Evolutionary conservation across 75 land plant genomes (phyloP), one percentile per base, ranked within the genome.

Genomic region (Picea sitchensis): DNA sequence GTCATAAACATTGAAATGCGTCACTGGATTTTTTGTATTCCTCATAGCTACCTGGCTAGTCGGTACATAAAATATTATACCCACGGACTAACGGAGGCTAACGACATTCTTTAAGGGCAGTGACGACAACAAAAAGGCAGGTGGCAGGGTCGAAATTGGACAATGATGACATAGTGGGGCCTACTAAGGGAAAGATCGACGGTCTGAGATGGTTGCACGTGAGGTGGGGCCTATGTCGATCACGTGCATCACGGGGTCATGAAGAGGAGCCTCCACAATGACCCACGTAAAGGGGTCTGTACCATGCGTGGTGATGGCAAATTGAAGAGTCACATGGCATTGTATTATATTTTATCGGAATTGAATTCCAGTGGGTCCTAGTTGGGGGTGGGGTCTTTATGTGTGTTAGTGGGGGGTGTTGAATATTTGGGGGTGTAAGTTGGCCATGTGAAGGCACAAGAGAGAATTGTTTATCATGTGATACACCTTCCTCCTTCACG

Each of bases 261-360:
- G 14, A 64, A 5, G 65, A 64, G 30, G 65, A 13, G 67, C 4
- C 14, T 11, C 34, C 9, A 47, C 9, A 6, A 1, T 1, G 54
- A 1, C 54, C 8, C 7, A 2, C 12, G 0, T 9, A 31, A 23
- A 12, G 26, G 41, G 5, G n/a, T 6, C 23, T 12, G 26, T 17
- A 23, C 12, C 47, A 44, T 38, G 41, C 1, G 20, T 34, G 6
- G 41, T 34, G 67, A 17, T 26, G 26, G 26, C 26, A 26, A 26
- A 26, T 26, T 26, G 26, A 26, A 68, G 38, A 20, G 73, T 69
- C 73, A 69, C 73, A 69, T 69, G 73, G 51, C 47, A 69, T 41
- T 47, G 0, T 47, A 5, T 47, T 47, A 41, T 34, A 18, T 65
- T 31, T 14, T 36, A 36, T 34, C 14, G 44, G n/a, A 38, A 68